Conservation (phyloP, 768 basidiomycete genomes). For the Psilocybe azurescens region DNA sequence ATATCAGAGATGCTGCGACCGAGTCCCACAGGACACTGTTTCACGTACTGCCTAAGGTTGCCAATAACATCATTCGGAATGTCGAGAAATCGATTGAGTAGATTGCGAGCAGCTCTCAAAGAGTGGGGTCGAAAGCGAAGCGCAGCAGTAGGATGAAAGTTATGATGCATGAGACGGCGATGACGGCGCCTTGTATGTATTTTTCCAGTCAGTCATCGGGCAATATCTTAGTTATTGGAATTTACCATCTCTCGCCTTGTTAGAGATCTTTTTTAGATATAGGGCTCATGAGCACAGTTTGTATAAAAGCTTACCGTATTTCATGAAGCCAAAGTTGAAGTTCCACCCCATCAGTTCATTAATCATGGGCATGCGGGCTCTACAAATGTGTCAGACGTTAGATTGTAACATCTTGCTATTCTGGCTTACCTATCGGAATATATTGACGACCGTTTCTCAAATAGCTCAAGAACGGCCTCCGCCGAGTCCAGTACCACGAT, state of each 20-base stretch:
- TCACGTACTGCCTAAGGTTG: conserved; percentile 20
- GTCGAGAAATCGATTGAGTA: conserved; percentile 37
- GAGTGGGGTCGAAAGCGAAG: conserved; percentile 30
- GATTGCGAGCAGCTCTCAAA: conserved; percentile 21
- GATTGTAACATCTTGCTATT: not conserved
- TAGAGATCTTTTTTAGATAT: not conserved
- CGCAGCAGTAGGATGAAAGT: conserved; percentile 22
- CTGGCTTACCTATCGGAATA: conserved; percentile 4
- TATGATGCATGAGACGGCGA: conserved; percentile 24
- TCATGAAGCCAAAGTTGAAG: not conserved
- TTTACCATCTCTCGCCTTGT: conserved; percentile 10
- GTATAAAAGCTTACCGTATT: conserved; percentile 13
- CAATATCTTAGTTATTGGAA: conserved; percentile 25
- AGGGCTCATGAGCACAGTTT: not conserved
- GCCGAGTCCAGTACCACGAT: too few relatives aligned
- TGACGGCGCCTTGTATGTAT: conserved; percentile 19
- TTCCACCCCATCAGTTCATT: conserved; percentile 3
- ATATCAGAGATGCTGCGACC: not conserved
- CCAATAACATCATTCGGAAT: conserved; percentile 37
- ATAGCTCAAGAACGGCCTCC: not conserved
- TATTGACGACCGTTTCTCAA: not conserved
- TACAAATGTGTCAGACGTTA: conserved; percentile 1
- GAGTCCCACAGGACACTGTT: not conserved
- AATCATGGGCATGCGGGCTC: conserved; percentile 15
- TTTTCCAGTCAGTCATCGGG: conserved; percentile 25